Base-by-base conservation (phyloP, 1,284 basidiomycete genomes). In the Cystobasidium slooffiae region DNA sequence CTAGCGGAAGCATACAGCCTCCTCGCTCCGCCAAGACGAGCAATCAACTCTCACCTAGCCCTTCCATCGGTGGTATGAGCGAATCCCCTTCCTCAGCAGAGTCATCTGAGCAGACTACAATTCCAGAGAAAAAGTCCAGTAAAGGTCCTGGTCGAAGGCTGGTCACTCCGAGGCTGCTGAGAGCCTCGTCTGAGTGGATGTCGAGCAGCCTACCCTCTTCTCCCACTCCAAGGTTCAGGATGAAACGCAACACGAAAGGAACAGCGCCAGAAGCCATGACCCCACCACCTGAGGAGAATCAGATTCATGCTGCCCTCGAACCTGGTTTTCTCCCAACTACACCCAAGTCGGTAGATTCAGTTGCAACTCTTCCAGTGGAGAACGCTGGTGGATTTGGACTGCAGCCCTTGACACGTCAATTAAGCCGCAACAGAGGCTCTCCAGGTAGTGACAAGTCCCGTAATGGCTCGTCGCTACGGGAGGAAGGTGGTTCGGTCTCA, bases 141-240 rank as follows among this genome's bases (percentile, higher is more conserved):
- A 68, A 68, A 41, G 44, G 52, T 68, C 66, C 55, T 12, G 16
- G 39, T 8, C 46, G 53, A 24, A 49, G 51, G 16, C 51, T 56
- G 4, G n/a, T 39, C n/a, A 51, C 70, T 37, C 70, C 70, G 3
- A 65, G 46, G 37, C 43, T 73, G 6, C 41, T 73, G 37, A 37
- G 70, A 43, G 70, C 70, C 7, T 73, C 70, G 3, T 52, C 70
- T 10, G 70, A 73, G 12, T 73, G 70, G 70, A 59, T 73, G 43
- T 46, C 49, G n/a, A 58, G 18, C 70, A 66, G 62, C 51, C 55
- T 65, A 37, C 70, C 70, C 16, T 44, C 70, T 12, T 65, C 70
- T 14, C 70, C 70, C 0, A 47, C 62, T 41, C 70, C 70, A 24
- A 41, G 47, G 7, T 73, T 73, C 63, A 51, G 63, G 16, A 44